phyloP scores from a whole-genome alignment of 305 asterid species.

The Fraxinus sp. region DNA sequence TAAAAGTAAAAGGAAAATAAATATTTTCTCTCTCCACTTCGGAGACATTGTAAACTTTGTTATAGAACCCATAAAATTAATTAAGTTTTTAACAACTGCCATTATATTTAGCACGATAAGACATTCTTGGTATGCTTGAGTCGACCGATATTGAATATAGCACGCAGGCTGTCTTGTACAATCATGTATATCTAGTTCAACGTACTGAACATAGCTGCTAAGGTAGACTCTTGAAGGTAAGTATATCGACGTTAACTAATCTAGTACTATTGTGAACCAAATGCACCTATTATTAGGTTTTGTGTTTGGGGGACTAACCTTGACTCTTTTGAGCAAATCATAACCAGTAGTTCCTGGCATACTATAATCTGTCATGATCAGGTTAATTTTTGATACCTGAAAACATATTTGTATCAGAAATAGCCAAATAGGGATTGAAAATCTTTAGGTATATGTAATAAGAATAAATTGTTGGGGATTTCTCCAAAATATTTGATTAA shows the following conservation, averaged over 20 bases:
- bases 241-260: background rate
- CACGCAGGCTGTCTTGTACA: background rate
- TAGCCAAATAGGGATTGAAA: background rate
- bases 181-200: background rate
- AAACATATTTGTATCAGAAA: background rate
- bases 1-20: background rate
- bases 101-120: background rate
- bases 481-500: background rate
- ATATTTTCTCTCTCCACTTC: background rate
- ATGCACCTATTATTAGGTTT: background rate
- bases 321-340: constrained; percentile 56
- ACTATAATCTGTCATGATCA: constrained; percentile 64
- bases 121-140: background rate
- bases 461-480: background rate
- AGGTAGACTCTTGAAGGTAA: no score
- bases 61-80: background rate
- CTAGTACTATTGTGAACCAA: background rate
- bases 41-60: background rate
- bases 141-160: background rate
- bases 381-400: constrained; percentile 49
- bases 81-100: background rate
- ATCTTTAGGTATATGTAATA: background rate
- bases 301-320: constrained; percentile 33
- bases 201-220: background rate
- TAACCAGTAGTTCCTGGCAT: constrained; percentile 65